Conservation (phyloP, 73 alveolate genomes). For the Paramecium tetraurelia region DNA sequence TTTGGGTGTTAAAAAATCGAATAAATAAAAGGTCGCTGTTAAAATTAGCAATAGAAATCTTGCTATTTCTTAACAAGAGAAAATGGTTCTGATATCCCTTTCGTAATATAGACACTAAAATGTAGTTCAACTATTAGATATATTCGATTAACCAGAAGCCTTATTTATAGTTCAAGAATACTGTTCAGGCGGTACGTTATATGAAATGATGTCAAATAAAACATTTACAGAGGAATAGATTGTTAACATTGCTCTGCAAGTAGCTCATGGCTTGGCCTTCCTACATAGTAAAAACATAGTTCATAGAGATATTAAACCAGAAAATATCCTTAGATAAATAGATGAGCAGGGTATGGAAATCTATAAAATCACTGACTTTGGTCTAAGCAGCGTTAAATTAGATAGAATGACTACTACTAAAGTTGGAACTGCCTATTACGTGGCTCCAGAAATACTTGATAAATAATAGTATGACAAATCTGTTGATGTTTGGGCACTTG, state of each 20-base stretch:
- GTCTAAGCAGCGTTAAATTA: conserved; percentile 17
- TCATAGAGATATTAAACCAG: conserved; percentile 51
- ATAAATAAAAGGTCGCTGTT: conserved; percentile 8
- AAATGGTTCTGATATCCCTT: not conserved
- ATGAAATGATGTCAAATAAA: not conserved
- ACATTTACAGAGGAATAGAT: not conserved
- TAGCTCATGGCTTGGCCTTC: not conserved
- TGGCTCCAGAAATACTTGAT: conserved; percentile 75
- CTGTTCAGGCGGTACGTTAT: conserved; percentile 30
- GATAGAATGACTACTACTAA: conserved; percentile 71
- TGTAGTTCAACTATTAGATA: conserved; percentile 17
- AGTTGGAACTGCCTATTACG: conserved; percentile 82
- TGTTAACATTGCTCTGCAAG: not conserved
- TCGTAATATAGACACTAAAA: not conserved
- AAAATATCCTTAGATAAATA: conserved; percentile 12
- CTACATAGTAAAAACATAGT: conserved; percentile 10
- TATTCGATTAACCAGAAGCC: not conserved
- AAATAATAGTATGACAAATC: conserved; percentile 65
- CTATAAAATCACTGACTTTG: conserved; percentile 41
- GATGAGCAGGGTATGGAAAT: not conserved
- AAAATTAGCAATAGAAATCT: conserved; percentile 26
- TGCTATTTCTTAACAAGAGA: not conserved
- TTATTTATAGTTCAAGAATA: conserved; percentile 6
- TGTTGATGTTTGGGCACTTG: conserved; percentile 74
- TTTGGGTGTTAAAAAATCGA: not conserved